Percentiles rank a stretch among this genome's conserved stretches.
Evolutionary conservation across 2,329 filamentous ascomycete genomes (phyloP).

Genomic region (Byssothecium circinans): DNA sequence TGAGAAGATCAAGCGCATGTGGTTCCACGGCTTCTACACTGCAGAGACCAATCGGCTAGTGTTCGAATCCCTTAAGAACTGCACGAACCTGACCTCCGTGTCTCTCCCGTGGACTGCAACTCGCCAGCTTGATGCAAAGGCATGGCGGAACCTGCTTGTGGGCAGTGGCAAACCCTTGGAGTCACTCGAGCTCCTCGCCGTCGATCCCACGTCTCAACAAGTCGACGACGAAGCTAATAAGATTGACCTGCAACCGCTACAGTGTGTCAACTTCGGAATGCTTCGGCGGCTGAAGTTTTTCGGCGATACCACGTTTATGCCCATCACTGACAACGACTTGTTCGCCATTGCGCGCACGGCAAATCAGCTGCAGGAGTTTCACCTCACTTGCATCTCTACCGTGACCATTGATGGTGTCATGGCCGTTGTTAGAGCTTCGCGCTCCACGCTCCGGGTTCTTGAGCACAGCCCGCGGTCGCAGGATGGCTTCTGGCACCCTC

Average conservation of each 20-base stretch:
- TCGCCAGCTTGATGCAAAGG: constrained; percentile 50
- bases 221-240: constrained; percentile 43
- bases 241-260: constrained; percentile 49
- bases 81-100: constrained; percentile 50
- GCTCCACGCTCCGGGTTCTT: constrained; percentile 52
- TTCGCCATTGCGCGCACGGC: constrained; percentile 55
- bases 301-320: constrained; percentile 57
- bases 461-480: constrained; percentile 57
- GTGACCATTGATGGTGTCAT: constrained; percentile 57
- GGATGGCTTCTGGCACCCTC: constrained; percentile 56
- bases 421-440: constrained; percentile 54
- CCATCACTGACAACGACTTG: constrained; percentile 54
- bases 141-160: constrained; percentile 54
- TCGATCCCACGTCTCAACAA: constrained; percentile 53
- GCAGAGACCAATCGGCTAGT: constrained; percentile 54
- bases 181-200: constrained; percentile 55
- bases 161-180: constrained; percentile 49
- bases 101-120: constrained; percentile 58
- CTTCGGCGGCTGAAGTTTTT: constrained; percentile 57
- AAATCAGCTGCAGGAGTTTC: constrained; percentile 55
- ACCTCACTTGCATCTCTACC: constrained; percentile 57
- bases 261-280: constrained; percentile 53
- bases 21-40: constrained; percentile 59
- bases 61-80: constrained; percentile 52
- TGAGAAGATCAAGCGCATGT: constrained; percentile 54